A percentile compares a stretch with the other conserved stretches of the same genome.
phyloP scores from a whole-genome alignment of 805 yeast genomes.

The Candida odintsovae region DNA sequence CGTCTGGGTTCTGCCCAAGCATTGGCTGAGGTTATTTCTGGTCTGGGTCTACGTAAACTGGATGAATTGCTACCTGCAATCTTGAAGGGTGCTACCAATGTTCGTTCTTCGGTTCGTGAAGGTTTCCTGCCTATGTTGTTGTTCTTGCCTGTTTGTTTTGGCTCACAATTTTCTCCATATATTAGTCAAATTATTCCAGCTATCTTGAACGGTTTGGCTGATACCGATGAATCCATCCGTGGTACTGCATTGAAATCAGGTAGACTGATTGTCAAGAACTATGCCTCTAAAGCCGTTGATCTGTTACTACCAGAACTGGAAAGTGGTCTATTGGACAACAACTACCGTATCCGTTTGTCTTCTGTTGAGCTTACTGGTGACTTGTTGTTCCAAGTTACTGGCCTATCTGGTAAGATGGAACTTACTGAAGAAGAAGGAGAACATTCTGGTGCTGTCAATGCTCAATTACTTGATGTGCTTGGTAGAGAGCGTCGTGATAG shows the following conservation, averaged over 20 bases:
- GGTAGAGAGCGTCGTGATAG: slow-evolving; percentile 89
- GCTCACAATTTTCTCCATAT: slow-evolving; percentile 86
- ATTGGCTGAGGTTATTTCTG: slow-evolving; percentile 86
- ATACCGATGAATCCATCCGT: slow-evolving; percentile 76
- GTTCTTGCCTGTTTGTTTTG: slow-evolving; percentile 92
- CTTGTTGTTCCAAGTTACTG: slow-evolving; percentile 87
- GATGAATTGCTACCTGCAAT: slow-evolving; percentile 86
- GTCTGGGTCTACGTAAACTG: slow-evolving; percentile 80
- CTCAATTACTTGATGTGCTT: slow-evolving; percentile 65
- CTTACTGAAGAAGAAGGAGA: slow-evolving; percentile 49
- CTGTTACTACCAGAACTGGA: slow-evolving; percentile 91
- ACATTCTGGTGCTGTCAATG: slow-evolving; percentile 46
- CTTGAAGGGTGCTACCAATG: slow-evolving; percentile 59
- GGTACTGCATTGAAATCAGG: slow-evolving; percentile 92
- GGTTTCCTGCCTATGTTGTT: slow-evolving; percentile 88
- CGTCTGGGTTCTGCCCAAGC: slow-evolving; percentile 97
- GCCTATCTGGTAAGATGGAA: slow-evolving; percentile 75
- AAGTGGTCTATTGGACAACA: slow-evolving; percentile 75
- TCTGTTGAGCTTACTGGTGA: slow-evolving; percentile 96
- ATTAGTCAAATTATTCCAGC: slow-evolving; percentile 85
- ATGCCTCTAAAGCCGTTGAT: slow-evolving; percentile 90
- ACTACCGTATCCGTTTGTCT: slow-evolving; percentile 82
- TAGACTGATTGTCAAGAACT: slow-evolving; percentile 82
- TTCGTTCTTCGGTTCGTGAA: slow-evolving; percentile 73
- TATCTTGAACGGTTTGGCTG: slow-evolving; percentile 86